These are phyloP conservation scores for Durusdinium trenchii DNA, from an alignment of 73 alveolate genomes.

Conservation along the genomic window DNA sequence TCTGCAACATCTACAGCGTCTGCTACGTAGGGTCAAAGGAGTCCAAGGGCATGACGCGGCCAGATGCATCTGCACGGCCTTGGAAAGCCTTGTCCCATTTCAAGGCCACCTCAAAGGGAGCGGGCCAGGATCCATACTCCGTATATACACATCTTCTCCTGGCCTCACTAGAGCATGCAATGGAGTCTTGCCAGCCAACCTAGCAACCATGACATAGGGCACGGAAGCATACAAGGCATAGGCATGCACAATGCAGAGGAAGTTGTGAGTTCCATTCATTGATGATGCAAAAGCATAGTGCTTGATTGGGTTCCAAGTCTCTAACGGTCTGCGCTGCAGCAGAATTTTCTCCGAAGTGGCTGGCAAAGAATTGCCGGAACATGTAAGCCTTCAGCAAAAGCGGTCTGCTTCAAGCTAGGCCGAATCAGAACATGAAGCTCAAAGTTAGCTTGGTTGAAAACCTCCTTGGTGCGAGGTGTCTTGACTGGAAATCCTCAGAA, in stretches of 20 bases:
- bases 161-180: slow-evolving; percentile 95
- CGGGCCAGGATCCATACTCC: neutral
- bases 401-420: too few relatives aligned
- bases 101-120: slow-evolving; percentile 72
- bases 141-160: too few relatives aligned
- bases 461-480: slow-evolving; percentile 95
- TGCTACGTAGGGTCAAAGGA: neutral
- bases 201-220: neutral
- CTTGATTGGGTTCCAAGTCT: neutral
- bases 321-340: slow-evolving; percentile 52
- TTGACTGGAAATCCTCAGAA: slow-evolving; percentile 75
- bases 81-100: slow-evolving; percentile 90
- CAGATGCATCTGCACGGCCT: slow-evolving; percentile 94
- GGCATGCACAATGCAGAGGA: too few relatives aligned
- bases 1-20: neutral
- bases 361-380: slow-evolving; percentile 94
- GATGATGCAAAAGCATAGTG: too few relatives aligned
- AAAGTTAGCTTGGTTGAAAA: neutral
- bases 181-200: slow-evolving; percentile 95
- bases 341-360: slow-evolving; percentile 82
- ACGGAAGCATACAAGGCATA: too few relatives aligned
- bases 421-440: neutral
- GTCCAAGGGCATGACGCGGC: slow-evolving; percentile 48
- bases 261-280: neutral
- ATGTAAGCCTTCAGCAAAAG: slow-evolving; percentile 56